phyloP scores from a whole-genome alignment of 1,139 yeast species.

The Taphrina betulina region DNA sequence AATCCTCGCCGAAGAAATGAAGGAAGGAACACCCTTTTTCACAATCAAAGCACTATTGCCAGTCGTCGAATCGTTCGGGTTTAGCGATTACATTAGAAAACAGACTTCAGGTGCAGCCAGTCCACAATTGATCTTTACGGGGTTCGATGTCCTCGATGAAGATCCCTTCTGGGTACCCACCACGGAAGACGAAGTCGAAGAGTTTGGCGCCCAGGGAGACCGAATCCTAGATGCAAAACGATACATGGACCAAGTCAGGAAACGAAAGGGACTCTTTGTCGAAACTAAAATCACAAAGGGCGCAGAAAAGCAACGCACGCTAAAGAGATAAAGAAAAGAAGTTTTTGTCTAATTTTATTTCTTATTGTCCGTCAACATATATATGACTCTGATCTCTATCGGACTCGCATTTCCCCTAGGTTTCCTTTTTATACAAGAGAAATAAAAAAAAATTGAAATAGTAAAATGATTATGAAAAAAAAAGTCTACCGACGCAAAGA shows the following conservation, averaged over 20 bases:
- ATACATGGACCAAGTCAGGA: constrained; percentile 78
- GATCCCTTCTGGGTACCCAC: constrained; percentile 99
- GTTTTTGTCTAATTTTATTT: no score
- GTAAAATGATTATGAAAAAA: no score
- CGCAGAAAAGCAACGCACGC: constrained; percentile 89
- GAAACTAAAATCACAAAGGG: constrained; percentile 86
- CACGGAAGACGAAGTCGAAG: constrained; percentile 93
- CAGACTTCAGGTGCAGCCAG: constrained; percentile 95
- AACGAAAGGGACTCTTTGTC: constrained; percentile 83
- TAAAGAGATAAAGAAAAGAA: constrained; percentile 54
- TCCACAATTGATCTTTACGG: constrained; percentile 89
- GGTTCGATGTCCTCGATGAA: constrained; percentile 78
- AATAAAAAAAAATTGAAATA: no score
- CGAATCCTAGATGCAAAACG: constrained; percentile 83
- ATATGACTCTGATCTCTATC: no score
- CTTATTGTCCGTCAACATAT: no score
- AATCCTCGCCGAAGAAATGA: constrained; percentile 88
- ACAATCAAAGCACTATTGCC: constrained; percentile 83
- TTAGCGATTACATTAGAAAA: constrained; percentile 90
- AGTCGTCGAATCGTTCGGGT: constrained; percentile 94
- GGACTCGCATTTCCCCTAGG: no score
- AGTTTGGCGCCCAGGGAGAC: constrained; percentile 88
- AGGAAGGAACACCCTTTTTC: constrained; percentile 96
- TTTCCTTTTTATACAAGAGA: no score
- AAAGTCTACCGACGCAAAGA: no score